Conservation (phyloP, 345 rosid species). For the Psidium friedrichsthalianum region DNA sequence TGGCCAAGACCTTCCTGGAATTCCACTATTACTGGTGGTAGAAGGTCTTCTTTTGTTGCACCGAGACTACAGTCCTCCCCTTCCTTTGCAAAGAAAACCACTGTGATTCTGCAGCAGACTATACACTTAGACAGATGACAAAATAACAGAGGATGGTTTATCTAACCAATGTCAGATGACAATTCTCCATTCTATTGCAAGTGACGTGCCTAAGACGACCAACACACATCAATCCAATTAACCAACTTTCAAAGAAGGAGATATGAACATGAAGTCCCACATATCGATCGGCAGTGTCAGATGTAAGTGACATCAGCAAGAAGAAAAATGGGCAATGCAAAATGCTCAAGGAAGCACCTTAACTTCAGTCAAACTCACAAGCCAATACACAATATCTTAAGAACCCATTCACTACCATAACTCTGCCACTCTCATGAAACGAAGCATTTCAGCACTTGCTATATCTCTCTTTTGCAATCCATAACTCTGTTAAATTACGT, state of each 20-base stretch:
- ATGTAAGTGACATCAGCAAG: not conserved
- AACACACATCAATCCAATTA: not conserved
- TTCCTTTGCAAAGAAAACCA: slow-evolving; percentile 80
- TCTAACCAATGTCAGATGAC: not conserved
- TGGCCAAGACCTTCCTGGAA: slow-evolving; percentile 80
- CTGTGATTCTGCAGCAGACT: slow-evolving; percentile 41
- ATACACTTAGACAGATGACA: not conserved
- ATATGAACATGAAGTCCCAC: not conserved
- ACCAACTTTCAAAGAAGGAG: not conserved
- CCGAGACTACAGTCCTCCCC: slow-evolving; percentile 45
- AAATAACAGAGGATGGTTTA: not conserved
- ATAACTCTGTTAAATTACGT: not conserved
- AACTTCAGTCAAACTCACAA: not conserved
- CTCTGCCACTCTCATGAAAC: not conserved
- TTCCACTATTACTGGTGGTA: slow-evolving; percentile 43
- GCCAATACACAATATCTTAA: not conserved
- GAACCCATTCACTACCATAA: not conserved
- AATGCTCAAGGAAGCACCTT: not conserved
- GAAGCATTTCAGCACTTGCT: not conserved
- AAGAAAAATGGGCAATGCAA: not conserved
- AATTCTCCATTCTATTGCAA: not conserved
- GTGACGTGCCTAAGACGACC: not conserved
- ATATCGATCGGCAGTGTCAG: not conserved
- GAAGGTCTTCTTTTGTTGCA: slow-evolving; percentile 47
- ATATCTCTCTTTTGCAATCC: not conserved